Conservation (phyloP, 495 filamentous ascomycete genomes). For the Xylaria bambusicola region DNA sequence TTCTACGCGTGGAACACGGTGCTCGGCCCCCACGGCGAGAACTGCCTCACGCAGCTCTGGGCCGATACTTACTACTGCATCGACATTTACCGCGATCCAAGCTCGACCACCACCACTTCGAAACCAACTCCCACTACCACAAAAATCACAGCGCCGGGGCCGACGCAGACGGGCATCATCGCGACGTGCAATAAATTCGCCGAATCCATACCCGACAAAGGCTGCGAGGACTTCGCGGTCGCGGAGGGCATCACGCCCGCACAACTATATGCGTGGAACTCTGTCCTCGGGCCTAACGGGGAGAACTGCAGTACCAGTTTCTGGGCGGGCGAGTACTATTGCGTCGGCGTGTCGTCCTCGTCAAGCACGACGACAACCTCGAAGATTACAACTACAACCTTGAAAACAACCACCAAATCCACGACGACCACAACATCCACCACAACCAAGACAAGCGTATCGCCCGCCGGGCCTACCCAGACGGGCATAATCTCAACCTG, state of each 20-base stretch:
- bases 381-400: no score
- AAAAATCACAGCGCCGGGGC: constrained; percentile 12
- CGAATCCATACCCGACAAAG: background rate
- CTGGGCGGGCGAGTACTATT: constrained; percentile 22
- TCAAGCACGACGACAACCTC: no score
- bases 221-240: constrained; percentile 10
- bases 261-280: constrained; percentile 24
- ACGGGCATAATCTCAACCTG: no score
- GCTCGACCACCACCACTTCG: no score
- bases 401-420: no score
- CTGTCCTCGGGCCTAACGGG: constrained; percentile 13
- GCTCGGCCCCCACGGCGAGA: background rate
- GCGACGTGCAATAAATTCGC: constrained; percentile 18
- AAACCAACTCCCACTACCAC: no score
- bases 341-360: constrained; percentile 21
- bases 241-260: constrained; percentile 2
- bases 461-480: background rate
- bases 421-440: no score
- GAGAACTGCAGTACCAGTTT: constrained; percentile 18
- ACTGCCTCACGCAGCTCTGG: background rate
- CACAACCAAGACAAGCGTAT: no score
- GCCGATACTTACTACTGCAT: background rate
- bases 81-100: no score
- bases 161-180: constrained; percentile 18
- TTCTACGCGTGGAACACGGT: background rate